These are phyloP conservation scores for Hyaloscypha finlandica DNA, from an alignment of 495 filamentous ascomycete species.

Conservation along the genomic window DNA sequence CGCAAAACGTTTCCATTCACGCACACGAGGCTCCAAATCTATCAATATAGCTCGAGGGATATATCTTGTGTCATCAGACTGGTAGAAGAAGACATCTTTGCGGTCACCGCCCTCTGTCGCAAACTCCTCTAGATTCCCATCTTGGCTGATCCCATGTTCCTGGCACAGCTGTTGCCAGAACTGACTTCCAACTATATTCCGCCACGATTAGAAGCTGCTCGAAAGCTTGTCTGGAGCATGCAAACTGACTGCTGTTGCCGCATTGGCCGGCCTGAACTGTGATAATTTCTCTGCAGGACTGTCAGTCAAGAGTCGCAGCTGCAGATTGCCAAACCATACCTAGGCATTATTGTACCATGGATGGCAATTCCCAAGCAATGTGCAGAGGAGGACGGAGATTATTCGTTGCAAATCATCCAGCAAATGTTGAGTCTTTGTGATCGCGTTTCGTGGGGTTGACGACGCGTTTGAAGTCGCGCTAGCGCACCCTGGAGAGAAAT, in stretches of 20 bases:
- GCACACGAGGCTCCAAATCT: slow-evolving; percentile 88
- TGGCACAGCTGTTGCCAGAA: slow-evolving; percentile 98
- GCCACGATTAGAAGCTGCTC: slow-evolving; percentile 18
- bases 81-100: slow-evolving; percentile 99
- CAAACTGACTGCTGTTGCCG: slow-evolving; percentile 90
- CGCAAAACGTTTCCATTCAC: slow-evolving; percentile 26
- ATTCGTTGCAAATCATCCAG: slow-evolving; percentile 3
- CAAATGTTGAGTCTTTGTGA: background rate
- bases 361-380: slow-evolving; percentile 1
- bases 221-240: slow-evolving; percentile 11
- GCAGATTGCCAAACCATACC: slow-evolving; percentile 36
- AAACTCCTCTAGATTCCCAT: slow-evolving; percentile 94
- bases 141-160: slow-evolving; percentile 96
- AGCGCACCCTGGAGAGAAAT: background rate
- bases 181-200: slow-evolving; percentile 74
- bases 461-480: slow-evolving; percentile 21
- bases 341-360: slow-evolving; percentile 45
- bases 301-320: background rate
- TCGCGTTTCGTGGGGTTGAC: slow-evolving; percentile 12
- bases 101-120: slow-evolving; percentile 95
- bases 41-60: slow-evolving; percentile 95
- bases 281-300: slow-evolving; percentile 82
- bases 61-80: slow-evolving; percentile 96
- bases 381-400: background rate
- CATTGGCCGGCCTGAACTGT: slow-evolving; percentile 99